Evolutionary conservation across 148 eudicot species (phyloP), one percentile per base, ranked within the genome.

Genomic region (Camellia japonica): DNA sequence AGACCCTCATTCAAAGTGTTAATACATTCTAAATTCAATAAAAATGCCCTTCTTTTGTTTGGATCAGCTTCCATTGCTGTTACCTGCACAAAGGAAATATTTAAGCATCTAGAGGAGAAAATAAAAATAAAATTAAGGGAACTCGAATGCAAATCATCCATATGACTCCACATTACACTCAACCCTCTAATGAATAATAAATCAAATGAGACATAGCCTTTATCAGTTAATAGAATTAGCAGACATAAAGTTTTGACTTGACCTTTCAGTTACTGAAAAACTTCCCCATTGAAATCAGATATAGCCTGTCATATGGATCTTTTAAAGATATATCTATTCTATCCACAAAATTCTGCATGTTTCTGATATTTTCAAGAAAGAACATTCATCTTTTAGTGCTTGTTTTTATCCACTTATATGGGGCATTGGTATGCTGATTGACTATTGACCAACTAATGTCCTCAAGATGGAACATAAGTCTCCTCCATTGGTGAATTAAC

Each of bases 1-100:
- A 95, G 89, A 66, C 92, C 99, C 84, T 95, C 93, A 71, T 95
- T 95, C 66, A 95, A 74, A 65, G 90, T 92, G 84, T 93, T 90
- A 5, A 95, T 91, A 74, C 97, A 95, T 85, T 95, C 99, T 71
- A 91, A 61, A 81, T 88, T 91, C 75, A 95, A 84, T 80, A 92
- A 85, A 12, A 92, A 83, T 59, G 86, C 93, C 80, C 90, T 88
- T 60, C 87, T 87, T 86, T 88, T 91, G 74, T 84, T 70, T 59
- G 87, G 84, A 89, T 90, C 90, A 76, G 77, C 55, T 84, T 95
- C 99, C 80, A 95, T 72, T 86, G 86, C 85, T 79, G 70, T 91
- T 82, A 95, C 90, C 98, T 95, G 87, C 80, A 83, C 38, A 77
- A 65, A 76, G 64, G 51, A 73, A 67, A 75, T 8, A 41, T 62